Percentiles rank a stretch among this genome's conserved stretches.
phyloP scores from a whole-genome alignment of 257 asterid genomes.

The Solanum sejunctum region DNA sequence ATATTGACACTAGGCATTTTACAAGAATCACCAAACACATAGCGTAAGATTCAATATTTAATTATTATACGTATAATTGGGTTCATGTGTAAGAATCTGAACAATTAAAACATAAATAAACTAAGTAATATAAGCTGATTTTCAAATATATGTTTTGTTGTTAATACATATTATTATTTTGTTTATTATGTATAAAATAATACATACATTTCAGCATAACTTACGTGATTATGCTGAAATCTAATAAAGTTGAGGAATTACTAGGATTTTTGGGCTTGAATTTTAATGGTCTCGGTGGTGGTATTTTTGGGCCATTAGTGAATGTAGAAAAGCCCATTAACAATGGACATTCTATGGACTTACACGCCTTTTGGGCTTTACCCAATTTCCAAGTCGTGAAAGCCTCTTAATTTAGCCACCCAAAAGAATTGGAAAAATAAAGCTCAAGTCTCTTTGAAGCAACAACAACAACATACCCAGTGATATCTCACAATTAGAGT shows the following conservation, averaged over 20 bases:
- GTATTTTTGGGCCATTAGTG: neutral
- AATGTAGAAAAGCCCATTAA: neutral
- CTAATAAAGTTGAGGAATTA: neutral
- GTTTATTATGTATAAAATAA: neutral
- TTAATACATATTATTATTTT: neutral
- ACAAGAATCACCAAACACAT: neutral
- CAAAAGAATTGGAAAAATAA: neutral
- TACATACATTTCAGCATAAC: neutral
- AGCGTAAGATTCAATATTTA: neutral
- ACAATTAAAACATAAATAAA: neutral
- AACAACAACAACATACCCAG: no score
- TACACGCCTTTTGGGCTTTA: neutral
- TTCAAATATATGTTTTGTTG: neutral
- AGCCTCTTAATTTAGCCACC: neutral
- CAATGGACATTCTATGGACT: neutral
- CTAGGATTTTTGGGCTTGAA: neutral
- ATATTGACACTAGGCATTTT: no score
- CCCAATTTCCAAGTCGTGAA: neutral
- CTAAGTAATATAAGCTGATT: neutral
- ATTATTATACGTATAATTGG: neutral
- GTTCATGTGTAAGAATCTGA: neutral
- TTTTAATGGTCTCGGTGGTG: neutral
- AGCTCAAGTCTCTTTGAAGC: no score
- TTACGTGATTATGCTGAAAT: neutral
- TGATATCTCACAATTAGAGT: no score